Conservation (phyloP, 345 rosid species). For the Bruguiera parviflora region DNA sequence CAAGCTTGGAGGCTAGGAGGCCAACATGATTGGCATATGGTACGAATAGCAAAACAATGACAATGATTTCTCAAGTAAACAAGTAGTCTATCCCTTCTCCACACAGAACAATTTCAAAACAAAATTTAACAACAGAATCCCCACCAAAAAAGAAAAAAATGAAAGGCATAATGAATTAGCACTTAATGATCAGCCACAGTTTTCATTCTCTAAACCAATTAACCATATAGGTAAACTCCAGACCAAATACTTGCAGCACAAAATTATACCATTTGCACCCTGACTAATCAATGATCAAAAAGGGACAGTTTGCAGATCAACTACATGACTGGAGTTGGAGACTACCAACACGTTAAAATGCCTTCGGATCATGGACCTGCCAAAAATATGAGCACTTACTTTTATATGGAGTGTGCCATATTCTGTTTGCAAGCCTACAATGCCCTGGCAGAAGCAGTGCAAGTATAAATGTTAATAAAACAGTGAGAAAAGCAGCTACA, state of each 20-base stretch:
- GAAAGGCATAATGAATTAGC: no score
- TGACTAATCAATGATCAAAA: background rate
- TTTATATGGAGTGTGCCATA: slow-evolving; percentile 75
- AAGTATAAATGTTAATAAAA: background rate
- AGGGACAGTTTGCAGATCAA: background rate
- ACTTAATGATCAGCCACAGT: no score
- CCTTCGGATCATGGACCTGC: background rate
- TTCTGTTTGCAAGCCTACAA: slow-evolving; percentile 76
- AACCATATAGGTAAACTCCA: no score
- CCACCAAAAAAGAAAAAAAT: background rate
- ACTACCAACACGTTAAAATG: background rate
- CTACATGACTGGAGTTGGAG: background rate
- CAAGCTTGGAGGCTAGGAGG: no score
- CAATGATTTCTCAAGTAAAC: no score
- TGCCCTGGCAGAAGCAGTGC: slow-evolving; percentile 48
- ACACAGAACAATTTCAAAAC: background rate
- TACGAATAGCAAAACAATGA: no score
- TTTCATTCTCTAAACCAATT: no score
- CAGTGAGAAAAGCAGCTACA: background rate
- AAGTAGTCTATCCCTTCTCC: background rate
- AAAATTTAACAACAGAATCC: background rate
- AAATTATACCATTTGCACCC: background rate
- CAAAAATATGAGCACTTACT: slow-evolving; percentile 40
- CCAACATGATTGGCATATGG: no score
- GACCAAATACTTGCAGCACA: no score